Percentiles rank a stretch among this genome's conserved stretches.
Evolutionary conservation across 2,329 filamentous ascomycete species (phyloP).

Genomic region (Diaporthe caulivora): DNA sequence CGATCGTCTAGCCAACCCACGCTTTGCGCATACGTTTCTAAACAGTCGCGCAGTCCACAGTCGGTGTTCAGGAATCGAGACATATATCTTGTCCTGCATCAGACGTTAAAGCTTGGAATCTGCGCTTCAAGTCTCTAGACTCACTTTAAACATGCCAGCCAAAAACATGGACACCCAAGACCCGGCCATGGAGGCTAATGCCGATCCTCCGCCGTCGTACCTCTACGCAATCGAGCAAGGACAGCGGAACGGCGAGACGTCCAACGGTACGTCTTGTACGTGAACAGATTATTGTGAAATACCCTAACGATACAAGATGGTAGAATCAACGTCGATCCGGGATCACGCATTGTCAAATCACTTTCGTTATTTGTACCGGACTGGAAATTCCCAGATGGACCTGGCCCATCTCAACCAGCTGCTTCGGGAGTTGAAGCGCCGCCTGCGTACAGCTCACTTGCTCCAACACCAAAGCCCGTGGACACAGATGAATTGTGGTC

Average conservation of each 20-base stretch:
- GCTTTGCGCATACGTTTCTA: not conserved
- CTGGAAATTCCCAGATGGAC: not conserved
- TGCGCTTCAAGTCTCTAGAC: not conserved
- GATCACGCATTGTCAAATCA: not conserved
- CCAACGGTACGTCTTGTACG: not conserved
- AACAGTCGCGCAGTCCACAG: not conserved
- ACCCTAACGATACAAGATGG: not conserved
- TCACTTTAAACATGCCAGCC: not conserved
- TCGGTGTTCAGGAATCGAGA: not conserved
- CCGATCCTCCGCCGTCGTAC: conserved; percentile 3
- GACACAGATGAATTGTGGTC: not conserved
- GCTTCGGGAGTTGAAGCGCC: not conserved
- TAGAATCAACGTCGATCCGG: not conserved
- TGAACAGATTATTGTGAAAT: too few species aligned
- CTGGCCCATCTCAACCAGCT: not conserved
- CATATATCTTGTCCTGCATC: not conserved
- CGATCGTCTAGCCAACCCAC: not conserved
- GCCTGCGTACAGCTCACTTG: not conserved
- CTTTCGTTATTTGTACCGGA: conserved; percentile 12
- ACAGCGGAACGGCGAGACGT: not conserved
- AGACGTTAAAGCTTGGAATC: not conserved
- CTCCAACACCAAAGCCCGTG: too few species aligned
- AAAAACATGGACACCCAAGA: not conserved
- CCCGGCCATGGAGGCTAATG: not conserved
- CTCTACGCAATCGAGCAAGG: not conserved